Percentiles rank a stretch among this genome's conserved stretches.
These are phyloP conservation scores for Tetradesmus lagerheimii DNA, from an alignment of 139 green algal species.

Conservation along the genomic window DNA sequence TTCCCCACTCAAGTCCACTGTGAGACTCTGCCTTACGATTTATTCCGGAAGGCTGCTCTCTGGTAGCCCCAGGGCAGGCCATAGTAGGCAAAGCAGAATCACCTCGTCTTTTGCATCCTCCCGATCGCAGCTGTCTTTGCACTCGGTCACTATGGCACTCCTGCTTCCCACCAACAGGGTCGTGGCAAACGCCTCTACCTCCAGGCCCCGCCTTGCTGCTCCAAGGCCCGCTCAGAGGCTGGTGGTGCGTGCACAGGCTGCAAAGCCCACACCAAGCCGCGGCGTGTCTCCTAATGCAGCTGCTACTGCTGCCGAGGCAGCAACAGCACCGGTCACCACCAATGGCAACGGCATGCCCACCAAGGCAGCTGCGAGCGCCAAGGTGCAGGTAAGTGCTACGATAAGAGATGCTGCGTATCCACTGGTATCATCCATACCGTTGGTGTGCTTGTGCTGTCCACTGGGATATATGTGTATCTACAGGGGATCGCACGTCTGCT, in stretches of 20 bases:
- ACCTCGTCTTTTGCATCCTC: background rate
- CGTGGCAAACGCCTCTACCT: background rate
- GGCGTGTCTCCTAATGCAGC: background rate
- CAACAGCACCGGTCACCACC: background rate
- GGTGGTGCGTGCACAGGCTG: background rate
- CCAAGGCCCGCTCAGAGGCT: background rate
- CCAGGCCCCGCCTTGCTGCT: background rate
- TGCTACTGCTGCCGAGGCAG: background rate
- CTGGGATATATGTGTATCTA: background rate
- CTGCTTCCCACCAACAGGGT: background rate
- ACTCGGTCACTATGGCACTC: background rate
- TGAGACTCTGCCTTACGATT: background rate
- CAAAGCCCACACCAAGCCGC: background rate
- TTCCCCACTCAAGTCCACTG: background rate
- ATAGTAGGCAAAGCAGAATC: background rate
- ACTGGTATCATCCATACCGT: background rate
- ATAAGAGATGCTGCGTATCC: background rate
- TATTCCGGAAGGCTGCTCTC: background rate
- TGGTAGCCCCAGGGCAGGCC: background rate
- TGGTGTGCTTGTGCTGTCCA: background rate
- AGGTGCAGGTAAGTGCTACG: background rate
- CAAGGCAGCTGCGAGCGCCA: background rate
- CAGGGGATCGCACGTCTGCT: background rate
- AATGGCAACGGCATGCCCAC: background rate
- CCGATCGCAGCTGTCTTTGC: background rate